Conservation (phyloP, 129 eudicot species). For the sunflower (Helianthus annuus) region DNA sequence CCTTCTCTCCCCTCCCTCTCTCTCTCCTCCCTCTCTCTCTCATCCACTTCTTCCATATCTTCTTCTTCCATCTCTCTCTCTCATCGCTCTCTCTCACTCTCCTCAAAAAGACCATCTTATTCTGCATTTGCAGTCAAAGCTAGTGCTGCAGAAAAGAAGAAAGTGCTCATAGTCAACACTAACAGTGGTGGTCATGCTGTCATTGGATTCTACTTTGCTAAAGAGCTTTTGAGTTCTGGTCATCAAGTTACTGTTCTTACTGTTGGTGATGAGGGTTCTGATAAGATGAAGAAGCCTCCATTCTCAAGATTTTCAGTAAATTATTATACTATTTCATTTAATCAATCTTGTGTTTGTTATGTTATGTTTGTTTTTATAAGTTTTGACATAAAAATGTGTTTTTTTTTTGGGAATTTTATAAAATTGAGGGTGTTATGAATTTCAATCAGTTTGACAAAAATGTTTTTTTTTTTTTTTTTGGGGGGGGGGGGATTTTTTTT, state of each 20-base stretch:
- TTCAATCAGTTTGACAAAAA: not conserved
- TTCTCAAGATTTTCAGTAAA: slow-evolving; percentile 77
- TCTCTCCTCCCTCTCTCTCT: slow-evolving; percentile 40
- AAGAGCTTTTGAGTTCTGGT: slow-evolving; percentile 75
- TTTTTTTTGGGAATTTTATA: not conserved
- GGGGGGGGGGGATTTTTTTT: no score
- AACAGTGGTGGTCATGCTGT: slow-evolving; percentile 97
- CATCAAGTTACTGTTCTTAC: slow-evolving; percentile 85
- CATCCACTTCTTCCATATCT: slow-evolving; percentile 24
- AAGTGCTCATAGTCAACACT: slow-evolving; percentile 81
- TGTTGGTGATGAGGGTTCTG: slow-evolving; percentile 87
- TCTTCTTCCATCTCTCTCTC: slow-evolving; percentile 29
- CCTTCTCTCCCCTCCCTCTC: slow-evolving; percentile 47
- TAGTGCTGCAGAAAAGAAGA: slow-evolving; percentile 66
- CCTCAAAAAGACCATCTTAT: slow-evolving; percentile 21
- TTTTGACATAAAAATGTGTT: not conserved
- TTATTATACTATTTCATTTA: not conserved
- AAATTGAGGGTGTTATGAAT: not conserved
- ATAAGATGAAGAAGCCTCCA: slow-evolving; percentile 99
- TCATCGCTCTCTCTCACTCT: slow-evolving; percentile 31
- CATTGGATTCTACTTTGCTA: slow-evolving; percentile 94
- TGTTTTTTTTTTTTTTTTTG: no score
- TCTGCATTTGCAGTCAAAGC: slow-evolving; percentile 50
- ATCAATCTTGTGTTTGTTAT: no score
- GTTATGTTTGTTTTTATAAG: not conserved